Evolutionary conservation across 2,329 filamentous ascomycete genomes (phyloP), one percentile per base, ranked within the genome.

Genomic region (Lizonia empirigonia): DNA sequence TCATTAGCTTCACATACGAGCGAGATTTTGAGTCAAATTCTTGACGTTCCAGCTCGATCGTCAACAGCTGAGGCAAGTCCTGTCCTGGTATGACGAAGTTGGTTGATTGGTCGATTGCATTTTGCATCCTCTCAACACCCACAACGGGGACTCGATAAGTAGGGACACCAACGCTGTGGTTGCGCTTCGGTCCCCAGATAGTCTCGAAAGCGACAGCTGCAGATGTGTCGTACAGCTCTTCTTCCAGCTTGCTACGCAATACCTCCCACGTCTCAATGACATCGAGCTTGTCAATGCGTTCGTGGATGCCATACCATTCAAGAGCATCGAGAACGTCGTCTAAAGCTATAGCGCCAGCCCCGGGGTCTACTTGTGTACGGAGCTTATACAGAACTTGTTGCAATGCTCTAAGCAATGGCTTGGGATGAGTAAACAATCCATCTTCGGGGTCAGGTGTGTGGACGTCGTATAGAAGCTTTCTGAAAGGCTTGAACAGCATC

Each of bases 401-500:
- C 2, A 84, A 61, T 10, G 78, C 79, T 52, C 74, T 71, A 19
- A 80, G 75, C 7, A 84, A 60, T 5, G 80, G 80, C 62, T 77
- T 80, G 0, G 81, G 81, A 38, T 74, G 77, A 32, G 69, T 59
- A 19, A 77, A 74, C 10, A 77, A 75, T 27, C 80, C 75, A 4
- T 65, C 69, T 19, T 76, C 69, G 44, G 78, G 76, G 50, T 79
- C 74, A n/a, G 79, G 71, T 3, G 78, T 69, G 53, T 78, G 67
- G 30, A 79, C 70, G 6, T 69, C 70, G 60, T 84, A 82, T 23
- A 86, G 72, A 20, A 85, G 72, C 32, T 80, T 72, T 53, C 83
- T 78, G 63, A 87, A 82, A 0, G 84, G 83, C n/a, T 76, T 78
- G 51, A 85, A 76, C 47, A 85, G 77, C 52, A 86, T 70, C 78